phyloP scores from a whole-genome alignment of 192 early-diverging fungal genomes.

The Backusella macrospora region DNA sequence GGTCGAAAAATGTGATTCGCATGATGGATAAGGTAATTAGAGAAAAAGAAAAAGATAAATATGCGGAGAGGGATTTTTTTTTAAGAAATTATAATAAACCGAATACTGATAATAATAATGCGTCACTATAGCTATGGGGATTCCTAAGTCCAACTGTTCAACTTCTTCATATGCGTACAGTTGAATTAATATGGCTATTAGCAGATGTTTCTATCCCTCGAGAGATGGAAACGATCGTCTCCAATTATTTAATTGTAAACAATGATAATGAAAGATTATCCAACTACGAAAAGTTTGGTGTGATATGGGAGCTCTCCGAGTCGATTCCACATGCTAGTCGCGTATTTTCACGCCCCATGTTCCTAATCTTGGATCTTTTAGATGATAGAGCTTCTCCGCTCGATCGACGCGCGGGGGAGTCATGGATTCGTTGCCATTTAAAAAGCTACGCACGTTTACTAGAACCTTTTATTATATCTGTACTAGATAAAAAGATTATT shows the following conservation, averaged over 20 bases:
- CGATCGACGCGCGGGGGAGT: slow-evolving; percentile 64
- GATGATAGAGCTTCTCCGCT: slow-evolving; percentile 51
- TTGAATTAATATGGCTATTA: slow-evolving; percentile 70
- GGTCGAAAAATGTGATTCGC: slow-evolving; percentile 35
- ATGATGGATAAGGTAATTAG: slow-evolving; percentile 52
- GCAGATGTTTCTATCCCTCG: slow-evolving; percentile 51
- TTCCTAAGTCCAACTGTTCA: slow-evolving; percentile 60
- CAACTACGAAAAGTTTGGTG: slow-evolving; percentile 65
- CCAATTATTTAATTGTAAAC: slow-evolving; percentile 47
- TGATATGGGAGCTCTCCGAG: slow-evolving; percentile 72
- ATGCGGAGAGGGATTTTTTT: no score
- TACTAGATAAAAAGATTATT: slow-evolving; percentile 53
- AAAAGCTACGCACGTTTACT: slow-evolving; percentile 61
- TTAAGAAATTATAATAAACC: background rate
- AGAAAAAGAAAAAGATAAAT: background rate
- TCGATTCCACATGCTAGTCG: slow-evolving; percentile 41
- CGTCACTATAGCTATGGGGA: slow-evolving; percentile 55
- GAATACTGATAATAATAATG: no score
- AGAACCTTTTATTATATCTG: slow-evolving; percentile 56
- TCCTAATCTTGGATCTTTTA: slow-evolving; percentile 77
- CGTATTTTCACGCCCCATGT: slow-evolving; percentile 74
- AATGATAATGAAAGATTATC: slow-evolving; percentile 38
- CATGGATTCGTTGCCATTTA: slow-evolving; percentile 71
- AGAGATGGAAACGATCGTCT: slow-evolving; percentile 65
- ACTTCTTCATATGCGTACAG: slow-evolving; percentile 61